These are phyloP conservation scores for Cafeteria roenbergensis DNA, from an alignment of 108 stramenopile genomes.

Conservation along the genomic window DNA sequence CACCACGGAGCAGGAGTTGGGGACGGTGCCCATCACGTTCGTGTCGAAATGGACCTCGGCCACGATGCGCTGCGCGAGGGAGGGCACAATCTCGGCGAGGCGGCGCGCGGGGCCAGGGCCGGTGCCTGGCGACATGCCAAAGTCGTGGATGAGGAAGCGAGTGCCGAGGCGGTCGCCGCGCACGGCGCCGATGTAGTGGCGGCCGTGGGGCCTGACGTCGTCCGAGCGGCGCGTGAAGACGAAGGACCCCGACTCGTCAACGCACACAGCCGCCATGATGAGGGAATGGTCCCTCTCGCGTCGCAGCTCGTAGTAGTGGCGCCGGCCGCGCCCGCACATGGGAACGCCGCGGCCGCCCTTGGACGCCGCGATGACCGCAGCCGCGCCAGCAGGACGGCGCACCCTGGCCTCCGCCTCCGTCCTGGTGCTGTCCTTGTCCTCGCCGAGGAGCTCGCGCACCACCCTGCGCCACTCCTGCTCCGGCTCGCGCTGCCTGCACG, in stretches of 20 bases:
- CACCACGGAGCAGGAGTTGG: background rate
- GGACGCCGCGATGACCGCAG: too few relatives aligned
- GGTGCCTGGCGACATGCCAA: background rate
- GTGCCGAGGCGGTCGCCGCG: background rate
- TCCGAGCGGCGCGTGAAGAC: background rate
- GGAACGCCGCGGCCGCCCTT: too few relatives aligned
- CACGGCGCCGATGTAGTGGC: background rate
- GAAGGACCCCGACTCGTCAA: background rate
- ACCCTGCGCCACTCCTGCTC: too few relatives aligned
- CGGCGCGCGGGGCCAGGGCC: too few relatives aligned
- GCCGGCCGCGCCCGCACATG: too few relatives aligned
- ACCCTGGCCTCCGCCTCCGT: too few relatives aligned
- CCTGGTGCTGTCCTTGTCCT: too few relatives aligned
- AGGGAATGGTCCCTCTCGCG: background rate
- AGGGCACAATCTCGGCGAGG: background rate
- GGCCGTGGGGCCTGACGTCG: background rate
- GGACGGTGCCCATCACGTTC: background rate
- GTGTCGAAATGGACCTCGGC: background rate
- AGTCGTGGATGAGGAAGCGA: background rate
- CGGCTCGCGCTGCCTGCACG: too few relatives aligned
- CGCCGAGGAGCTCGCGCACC: too few relatives aligned
- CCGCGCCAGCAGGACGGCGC: too few relatives aligned
- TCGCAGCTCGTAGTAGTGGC: background rate
- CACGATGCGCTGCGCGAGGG: background rate
- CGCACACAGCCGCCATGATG: background rate